Conservation (phyloP, 1,284 basidiomycete species). For the Ceratobasidium sp. region DNA sequence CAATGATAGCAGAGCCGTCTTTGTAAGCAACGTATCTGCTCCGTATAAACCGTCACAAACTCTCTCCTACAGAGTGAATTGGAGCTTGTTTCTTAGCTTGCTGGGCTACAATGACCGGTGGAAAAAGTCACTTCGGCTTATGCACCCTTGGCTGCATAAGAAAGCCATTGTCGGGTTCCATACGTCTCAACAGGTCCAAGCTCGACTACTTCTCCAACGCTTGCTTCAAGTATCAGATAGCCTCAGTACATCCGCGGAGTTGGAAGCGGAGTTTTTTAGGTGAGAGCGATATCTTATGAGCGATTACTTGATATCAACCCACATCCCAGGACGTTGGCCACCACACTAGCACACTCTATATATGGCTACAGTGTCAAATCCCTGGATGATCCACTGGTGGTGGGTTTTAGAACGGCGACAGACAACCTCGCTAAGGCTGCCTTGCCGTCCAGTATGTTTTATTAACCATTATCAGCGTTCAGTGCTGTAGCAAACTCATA, state of each 20-base stretch:
- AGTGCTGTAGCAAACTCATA: not conserved
- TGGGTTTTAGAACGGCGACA: not conserved
- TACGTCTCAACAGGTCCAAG: conserved; percentile 4
- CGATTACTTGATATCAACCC: not conserved
- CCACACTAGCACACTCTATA: conserved; percentile 14
- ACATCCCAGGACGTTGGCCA: not conserved
- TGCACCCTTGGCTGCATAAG: conserved; percentile 38
- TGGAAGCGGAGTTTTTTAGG: not conserved
- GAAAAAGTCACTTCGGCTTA: conserved; percentile 24
- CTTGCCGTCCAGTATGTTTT: conserved; percentile 1
- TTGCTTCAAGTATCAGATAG: not conserved
- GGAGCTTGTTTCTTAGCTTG: not conserved
- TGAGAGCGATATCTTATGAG: not conserved
- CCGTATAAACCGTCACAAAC: not conserved
- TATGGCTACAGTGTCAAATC: conserved; percentile 22
- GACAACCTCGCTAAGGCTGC: conserved; percentile 19
- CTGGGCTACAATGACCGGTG: conserved; percentile 32
- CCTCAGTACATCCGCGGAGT: not conserved
- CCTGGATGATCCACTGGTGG: not conserved
- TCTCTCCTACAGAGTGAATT: conserved; percentile 1
- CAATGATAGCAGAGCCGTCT: conserved; percentile 25
- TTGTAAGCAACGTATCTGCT: conserved; percentile 7
- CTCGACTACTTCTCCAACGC: conserved; percentile 8
- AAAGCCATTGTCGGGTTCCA: conserved; percentile 6
- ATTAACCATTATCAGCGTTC: not conserved